Conservation (phyloP, 306 rosid species). For the Myrica gale region DNA sequence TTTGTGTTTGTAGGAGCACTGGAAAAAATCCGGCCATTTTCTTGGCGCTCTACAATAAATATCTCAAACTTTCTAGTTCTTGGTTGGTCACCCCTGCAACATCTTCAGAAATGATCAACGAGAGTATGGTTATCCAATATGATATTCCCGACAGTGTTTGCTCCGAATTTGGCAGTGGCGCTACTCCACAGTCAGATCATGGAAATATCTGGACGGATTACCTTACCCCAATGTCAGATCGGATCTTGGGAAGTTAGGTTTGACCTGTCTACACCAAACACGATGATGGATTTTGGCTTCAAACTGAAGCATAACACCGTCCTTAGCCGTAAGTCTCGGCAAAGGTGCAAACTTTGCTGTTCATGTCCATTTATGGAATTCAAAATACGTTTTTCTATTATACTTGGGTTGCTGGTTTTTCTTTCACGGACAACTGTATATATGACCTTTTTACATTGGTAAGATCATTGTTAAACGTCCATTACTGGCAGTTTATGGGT, state of each 20-base stretch:
- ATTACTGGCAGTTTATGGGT: background rate
- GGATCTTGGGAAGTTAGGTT: background rate
- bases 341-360: background rate
- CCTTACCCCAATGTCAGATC: background rate
- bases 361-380: background rate
- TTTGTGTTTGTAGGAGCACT: background rate
- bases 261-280: background rate
- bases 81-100: background rate
- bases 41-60: background rate
- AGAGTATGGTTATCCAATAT: background rate
- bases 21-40: background rate
- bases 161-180: background rate
- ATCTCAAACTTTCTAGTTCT: background rate
- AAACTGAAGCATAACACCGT: background rate
- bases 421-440: background rate
- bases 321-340: background rate
- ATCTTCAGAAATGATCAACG: background rate
- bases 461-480: background rate
- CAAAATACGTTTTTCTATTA: background rate
- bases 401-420: background rate
- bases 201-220: conserved; percentile 4
- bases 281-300: background rate
- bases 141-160: background rate
- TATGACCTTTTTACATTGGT: background rate
- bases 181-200: background rate